These are phyloP conservation scores for Xerocomellus amylosporus DNA, from an alignment of 768 basidiomycete genomes.

Conservation along the genomic window DNA sequence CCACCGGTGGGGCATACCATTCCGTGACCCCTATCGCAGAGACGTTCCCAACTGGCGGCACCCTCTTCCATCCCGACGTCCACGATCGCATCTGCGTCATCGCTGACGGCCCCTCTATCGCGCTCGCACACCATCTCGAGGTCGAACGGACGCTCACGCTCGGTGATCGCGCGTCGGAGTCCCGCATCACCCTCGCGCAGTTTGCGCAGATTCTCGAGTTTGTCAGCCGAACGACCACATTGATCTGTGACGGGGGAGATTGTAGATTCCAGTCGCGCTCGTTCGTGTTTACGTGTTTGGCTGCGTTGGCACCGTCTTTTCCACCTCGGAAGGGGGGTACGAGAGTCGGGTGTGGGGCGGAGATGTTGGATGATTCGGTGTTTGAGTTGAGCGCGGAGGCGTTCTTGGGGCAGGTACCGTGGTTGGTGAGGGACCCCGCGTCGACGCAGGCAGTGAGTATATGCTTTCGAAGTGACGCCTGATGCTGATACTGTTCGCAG, in stretches of 20 bases:
- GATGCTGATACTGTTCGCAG: not conserved
- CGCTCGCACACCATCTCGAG: not conserved
- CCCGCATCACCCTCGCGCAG: not conserved
- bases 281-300: conserved; percentile 13
- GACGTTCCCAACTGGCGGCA: not conserved
- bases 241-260: conserved; percentile 7
- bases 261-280: conserved; percentile 14
- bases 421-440: not conserved
- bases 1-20: conserved; percentile 1
- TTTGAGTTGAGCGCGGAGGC: conserved; percentile 13
- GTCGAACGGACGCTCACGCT: conserved; percentile 12
- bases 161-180: not conserved
- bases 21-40: conserved; percentile 1
- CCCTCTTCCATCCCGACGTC: conserved; percentile 7
- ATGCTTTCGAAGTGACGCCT: fast-evolving
- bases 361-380: conserved; percentile 1
- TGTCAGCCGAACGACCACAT: not conserved
- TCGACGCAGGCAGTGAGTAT: conserved; percentile 7
- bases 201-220: conserved; percentile 7
- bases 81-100: conserved; percentile 8
- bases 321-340: not conserved
- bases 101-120: not conserved
- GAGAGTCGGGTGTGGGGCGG: not conserved
- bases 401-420: conserved; percentile 6
- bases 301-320: conserved; percentile 1